Evolutionary conservation across 1,284 basidiomycete genomes (phyloP).

Genomic region (Tilletia walkeri): DNA sequence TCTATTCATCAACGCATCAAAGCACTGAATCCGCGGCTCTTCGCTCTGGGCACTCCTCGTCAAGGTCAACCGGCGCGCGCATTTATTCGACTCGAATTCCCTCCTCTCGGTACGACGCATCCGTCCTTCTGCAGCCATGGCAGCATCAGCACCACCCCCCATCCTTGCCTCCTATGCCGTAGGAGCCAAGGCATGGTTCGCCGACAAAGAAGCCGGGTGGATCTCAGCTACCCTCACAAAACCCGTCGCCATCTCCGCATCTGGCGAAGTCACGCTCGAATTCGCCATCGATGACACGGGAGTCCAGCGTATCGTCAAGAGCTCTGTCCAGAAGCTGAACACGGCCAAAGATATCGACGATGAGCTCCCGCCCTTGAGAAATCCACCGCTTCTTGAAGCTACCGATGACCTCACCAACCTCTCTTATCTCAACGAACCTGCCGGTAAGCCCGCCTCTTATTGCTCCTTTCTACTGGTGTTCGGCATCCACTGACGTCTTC

Average conservation of each 20-base stretch:
- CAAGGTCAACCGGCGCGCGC: no score
- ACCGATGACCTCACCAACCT: slow-evolving; percentile 24
- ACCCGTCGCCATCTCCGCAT: slow-evolving; percentile 30
- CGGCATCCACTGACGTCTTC: neutral
- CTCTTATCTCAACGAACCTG: slow-evolving; percentile 22
- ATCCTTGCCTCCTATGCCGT: slow-evolving; percentile 51
- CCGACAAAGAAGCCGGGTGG: slow-evolving; percentile 90
- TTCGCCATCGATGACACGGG: slow-evolving; percentile 51
- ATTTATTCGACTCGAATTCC: no score
- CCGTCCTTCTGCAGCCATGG: no score
- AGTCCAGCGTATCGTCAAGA: slow-evolving; percentile 39
- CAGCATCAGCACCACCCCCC: neutral
- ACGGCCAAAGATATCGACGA: slow-evolving; percentile 39
- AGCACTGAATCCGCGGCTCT: no score
- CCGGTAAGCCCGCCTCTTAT: slow-evolving; percentile 12
- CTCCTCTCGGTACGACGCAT: no score
- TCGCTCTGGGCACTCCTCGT: no score
- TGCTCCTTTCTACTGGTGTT: neutral
- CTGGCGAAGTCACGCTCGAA: slow-evolving; percentile 40
- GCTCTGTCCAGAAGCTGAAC: slow-evolving; percentile 39
- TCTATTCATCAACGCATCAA: no score
- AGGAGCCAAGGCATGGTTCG: slow-evolving; percentile 65
- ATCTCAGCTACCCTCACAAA: slow-evolving; percentile 78
- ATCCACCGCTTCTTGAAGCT: slow-evolving; percentile 67
- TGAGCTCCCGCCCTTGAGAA: slow-evolving; percentile 82